phyloP scores from a whole-genome alignment of 2,329 filamentous ascomycete genomes.

The Neofusicoccum kwambonambiense region DNA sequence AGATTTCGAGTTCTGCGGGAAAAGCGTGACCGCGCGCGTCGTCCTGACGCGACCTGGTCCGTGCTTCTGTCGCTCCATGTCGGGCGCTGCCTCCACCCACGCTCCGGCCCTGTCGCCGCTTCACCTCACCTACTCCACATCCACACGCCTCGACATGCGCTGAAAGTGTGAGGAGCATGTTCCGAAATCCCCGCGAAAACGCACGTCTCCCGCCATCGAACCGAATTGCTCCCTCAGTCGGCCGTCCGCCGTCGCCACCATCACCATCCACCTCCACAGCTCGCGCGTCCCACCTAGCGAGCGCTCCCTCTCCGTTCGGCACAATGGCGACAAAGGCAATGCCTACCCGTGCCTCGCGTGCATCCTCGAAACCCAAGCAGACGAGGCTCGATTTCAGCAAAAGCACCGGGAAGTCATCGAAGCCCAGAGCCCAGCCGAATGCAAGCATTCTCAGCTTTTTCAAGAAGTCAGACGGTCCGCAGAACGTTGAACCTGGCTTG shows the following conservation, averaged over 20 bases:
- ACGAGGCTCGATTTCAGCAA: slow-evolving; percentile 37
- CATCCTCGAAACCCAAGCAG: slow-evolving; percentile 27
- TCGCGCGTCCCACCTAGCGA: slow-evolving; percentile 16
- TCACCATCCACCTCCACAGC: slow-evolving; percentile 2
- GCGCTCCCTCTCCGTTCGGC: slow-evolving; percentile 21
- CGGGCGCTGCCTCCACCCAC: no score
- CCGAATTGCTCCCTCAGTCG: slow-evolving; percentile 46
- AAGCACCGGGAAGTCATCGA: slow-evolving; percentile 31
- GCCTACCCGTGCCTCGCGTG: slow-evolving; percentile 17
- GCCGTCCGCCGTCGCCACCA: slow-evolving; percentile 55
- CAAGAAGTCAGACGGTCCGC: slow-evolving; percentile 49
- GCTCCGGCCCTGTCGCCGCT: neutral
- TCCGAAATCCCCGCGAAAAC: slow-evolving; percentile 55
- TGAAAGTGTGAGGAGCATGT: slow-evolving; percentile 40
- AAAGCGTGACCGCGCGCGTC: slow-evolving; percentile 9
- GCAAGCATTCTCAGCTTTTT: slow-evolving; percentile 56
- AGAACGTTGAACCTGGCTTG: slow-evolving; percentile 28
- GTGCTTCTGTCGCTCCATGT: neutral
- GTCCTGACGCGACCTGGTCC: neutral
- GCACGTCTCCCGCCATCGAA: slow-evolving; percentile 32
- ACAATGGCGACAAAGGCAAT: slow-evolving; percentile 27
- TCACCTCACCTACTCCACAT: neutral
- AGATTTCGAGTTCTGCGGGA: neutral
- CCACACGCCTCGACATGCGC: neutral
- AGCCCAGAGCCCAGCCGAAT: slow-evolving; percentile 45